phyloP scores from a whole-genome alignment of 2,329 filamentous ascomycete species.

The Dichotomopilus funicola region DNA sequence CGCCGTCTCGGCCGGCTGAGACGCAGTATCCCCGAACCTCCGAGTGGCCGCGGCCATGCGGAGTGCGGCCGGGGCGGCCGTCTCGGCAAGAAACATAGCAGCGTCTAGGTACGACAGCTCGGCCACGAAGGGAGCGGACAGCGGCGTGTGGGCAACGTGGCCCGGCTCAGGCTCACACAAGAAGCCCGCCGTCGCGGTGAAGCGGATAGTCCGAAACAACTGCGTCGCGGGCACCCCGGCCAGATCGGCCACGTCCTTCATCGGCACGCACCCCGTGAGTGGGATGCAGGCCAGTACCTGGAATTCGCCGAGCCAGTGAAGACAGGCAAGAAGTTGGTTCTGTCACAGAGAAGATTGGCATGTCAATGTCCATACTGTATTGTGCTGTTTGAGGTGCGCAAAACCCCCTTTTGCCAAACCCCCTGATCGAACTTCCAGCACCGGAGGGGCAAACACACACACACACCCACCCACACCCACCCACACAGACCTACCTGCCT shows the following conservation, averaged over 20 bases:
- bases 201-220: not conserved
- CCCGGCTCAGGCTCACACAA: conserved; percentile 29
- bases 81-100: conserved; percentile 33
- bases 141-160: conserved; percentile 32
- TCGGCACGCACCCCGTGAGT: not conserved
- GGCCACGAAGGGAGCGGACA: conserved; percentile 34
- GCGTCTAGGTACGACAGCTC: conserved; percentile 32
- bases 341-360: too few species aligned
- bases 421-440: too few species aligned
- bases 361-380: too few species aligned
- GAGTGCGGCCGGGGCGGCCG: conserved; percentile 30
- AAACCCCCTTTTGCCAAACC: too few species aligned
- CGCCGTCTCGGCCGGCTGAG: not conserved
- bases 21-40: not conserved
- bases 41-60: conserved; percentile 27
- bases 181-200: conserved; percentile 31
- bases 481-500: too few species aligned
- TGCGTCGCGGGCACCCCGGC: not conserved
- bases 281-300: not conserved
- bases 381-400: too few species aligned
- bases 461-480: too few species aligned
- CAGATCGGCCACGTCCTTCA: not conserved
- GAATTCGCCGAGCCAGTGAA: not conserved
- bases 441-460: too few species aligned
- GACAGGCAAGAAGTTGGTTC: not conserved